Evolutionary conservation across 192 early-diverging fungal species (phyloP).

Genomic region (Cetraspora pellucida): DNA sequence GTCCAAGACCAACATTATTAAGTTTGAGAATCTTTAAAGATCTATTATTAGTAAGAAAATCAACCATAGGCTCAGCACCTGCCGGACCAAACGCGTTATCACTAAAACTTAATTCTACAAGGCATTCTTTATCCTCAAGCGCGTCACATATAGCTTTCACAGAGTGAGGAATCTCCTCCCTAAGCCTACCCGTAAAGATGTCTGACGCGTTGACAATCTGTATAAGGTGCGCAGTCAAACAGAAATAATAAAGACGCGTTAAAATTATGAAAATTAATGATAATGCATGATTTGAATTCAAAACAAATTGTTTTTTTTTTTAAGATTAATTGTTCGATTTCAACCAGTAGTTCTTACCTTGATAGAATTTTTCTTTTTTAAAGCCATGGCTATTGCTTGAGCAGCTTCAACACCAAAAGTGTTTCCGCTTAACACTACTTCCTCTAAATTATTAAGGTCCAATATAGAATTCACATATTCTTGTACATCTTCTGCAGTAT

Average conservation of each 20-base stretch:
- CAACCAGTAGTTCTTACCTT: constrained; percentile 58
- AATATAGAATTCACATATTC: constrained; percentile 73
- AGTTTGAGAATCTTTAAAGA: constrained; percentile 83
- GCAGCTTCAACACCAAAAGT: constrained; percentile 92
- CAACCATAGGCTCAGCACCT: constrained; percentile 85
- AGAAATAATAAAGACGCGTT: constrained; percentile 14
- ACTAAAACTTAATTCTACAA: constrained; percentile 82
- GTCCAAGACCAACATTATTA: constrained; percentile 97
- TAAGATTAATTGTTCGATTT: too few species aligned
- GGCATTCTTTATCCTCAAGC: constrained; percentile 73
- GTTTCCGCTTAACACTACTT: constrained; percentile 83
- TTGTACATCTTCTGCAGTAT: constrained; percentile 79
- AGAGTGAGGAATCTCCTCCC: constrained; percentile 84
- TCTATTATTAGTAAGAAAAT: constrained; percentile 81
- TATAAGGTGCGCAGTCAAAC: background rate
- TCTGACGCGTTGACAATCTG: constrained; percentile 86
- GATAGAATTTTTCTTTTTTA: constrained; percentile 67
- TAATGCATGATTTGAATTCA: constrained; percentile 5
- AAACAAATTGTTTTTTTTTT: constrained; percentile 1
- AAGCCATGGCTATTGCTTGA: constrained; percentile 69
- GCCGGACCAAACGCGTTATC: constrained; percentile 99
- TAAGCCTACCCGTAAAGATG: constrained; percentile 92
- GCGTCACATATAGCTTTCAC: constrained; percentile 83
- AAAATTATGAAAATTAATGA: background rate
- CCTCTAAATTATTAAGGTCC: constrained; percentile 64